Evolutionary conservation across 176 grass and related monocot species (phyloP).

Genomic region (Alloteropsis semialata): DNA sequence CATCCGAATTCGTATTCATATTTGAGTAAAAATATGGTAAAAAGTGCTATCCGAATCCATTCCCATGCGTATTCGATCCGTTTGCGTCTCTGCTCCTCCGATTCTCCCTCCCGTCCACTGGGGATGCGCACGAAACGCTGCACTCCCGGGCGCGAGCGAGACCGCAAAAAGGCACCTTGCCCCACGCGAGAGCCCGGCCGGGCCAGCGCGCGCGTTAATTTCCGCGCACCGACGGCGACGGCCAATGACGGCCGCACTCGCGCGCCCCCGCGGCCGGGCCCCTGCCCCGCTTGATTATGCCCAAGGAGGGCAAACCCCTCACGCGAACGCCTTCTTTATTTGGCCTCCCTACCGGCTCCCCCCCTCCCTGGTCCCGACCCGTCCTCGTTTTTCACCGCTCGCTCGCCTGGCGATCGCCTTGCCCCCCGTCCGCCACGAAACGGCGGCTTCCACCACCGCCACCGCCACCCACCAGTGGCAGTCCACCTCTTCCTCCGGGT

Average conservation of each 20-base stretch:
- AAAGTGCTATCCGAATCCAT: too few relatives aligned
- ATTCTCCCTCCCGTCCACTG: too few relatives aligned
- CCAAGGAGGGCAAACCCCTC: conserved; percentile 27
- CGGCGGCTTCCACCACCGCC: background rate
- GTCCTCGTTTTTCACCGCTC: background rate
- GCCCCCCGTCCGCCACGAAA: background rate
- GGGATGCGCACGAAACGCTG: too few relatives aligned
- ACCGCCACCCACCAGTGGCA: too few relatives aligned
- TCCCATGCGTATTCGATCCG: too few relatives aligned
- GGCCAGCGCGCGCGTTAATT: background rate
- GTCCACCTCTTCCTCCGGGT: background rate
- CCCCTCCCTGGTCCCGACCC: background rate
- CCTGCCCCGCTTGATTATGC: background rate
- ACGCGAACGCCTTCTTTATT: conserved; percentile 24
- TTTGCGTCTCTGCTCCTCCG: too few relatives aligned
- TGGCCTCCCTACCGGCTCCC: conserved; percentile 1
- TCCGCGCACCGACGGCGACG: conserved; percentile 30
- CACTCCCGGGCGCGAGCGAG: too few relatives aligned
- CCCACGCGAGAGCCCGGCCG: background rate
- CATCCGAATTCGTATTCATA: too few relatives aligned
- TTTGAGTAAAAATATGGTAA: too few relatives aligned
- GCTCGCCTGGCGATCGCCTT: background rate
- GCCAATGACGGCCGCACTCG: background rate
- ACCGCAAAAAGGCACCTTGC: background rate
- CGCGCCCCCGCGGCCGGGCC: background rate